A percentile compares a stretch with the other conserved stretches of the same genome.
Conservation (phyloP, 805 yeast species). For the Barnettozyma pratensis region DNA sequence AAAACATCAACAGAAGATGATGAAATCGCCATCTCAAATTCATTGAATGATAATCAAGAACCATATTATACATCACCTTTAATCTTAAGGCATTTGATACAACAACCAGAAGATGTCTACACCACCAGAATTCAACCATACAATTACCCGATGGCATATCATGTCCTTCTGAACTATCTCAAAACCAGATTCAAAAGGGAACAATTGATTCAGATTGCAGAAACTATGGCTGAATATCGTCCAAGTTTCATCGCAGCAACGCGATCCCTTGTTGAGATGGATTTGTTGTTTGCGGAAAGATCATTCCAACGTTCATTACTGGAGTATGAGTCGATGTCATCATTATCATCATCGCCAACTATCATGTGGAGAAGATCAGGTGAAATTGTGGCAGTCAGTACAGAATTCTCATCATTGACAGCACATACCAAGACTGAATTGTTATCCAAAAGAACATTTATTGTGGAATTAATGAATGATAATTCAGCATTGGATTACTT, state of each 20-base stretch:
- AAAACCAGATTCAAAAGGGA: slow-evolving; percentile 64
- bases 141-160: slow-evolving; percentile 93
- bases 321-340: slow-evolving; percentile 49
- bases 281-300: slow-evolving; percentile 56
- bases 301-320: slow-evolving; percentile 50
- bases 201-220: slow-evolving; percentile 56
- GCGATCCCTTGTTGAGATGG: slow-evolving; percentile 65
- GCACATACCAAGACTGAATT: slow-evolving; percentile 57
- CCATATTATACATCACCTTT: slow-evolving; percentile 52
- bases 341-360: slow-evolving; percentile 67
- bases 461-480: slow-evolving; percentile 81
- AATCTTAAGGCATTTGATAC: slow-evolving; percentile 50
- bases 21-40: slow-evolving; percentile 11
- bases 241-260: slow-evolving; percentile 78
- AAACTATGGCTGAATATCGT: slow-evolving; percentile 47
- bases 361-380: slow-evolving; percentile 86
- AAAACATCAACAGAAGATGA: background rate
- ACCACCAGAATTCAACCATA: slow-evolving; percentile 72
- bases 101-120: slow-evolving; percentile 78
- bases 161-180: slow-evolving; percentile 72
- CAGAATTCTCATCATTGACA: slow-evolving; percentile 66
- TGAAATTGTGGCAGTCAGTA: slow-evolving; percentile 73
- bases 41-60: slow-evolving; percentile 9
- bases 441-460: slow-evolving; percentile 56
- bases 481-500: slow-evolving; percentile 68